These are phyloP conservation scores for Citrus reticulata DNA, from an alignment of 345 rosid species.

Conservation along the genomic window DNA sequence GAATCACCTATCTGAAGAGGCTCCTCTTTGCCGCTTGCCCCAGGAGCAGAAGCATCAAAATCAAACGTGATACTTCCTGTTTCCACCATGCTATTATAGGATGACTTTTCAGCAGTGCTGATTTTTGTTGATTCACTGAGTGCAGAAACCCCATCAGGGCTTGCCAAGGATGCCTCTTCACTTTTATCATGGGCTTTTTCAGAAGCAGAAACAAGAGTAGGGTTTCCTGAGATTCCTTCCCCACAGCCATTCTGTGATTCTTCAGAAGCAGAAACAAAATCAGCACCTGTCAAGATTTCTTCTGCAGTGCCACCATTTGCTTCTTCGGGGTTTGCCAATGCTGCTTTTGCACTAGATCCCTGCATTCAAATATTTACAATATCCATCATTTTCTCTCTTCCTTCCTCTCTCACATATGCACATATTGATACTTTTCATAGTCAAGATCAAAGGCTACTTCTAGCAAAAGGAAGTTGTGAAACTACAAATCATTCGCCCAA, in stretches of 20 bases:
- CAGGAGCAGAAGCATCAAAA: conserved; percentile 22
- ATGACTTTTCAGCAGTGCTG: conserved; percentile 14
- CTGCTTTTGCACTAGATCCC: conserved; percentile 21
- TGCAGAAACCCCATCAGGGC: conserved; percentile 10
- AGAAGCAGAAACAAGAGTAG: conserved; percentile 6
- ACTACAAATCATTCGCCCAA: neutral
- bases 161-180: conserved; percentile 5
- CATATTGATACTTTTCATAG: neutral
- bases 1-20: conserved; percentile 14
- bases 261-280: conserved; percentile 12
- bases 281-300: neutral
- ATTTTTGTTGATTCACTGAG: conserved; percentile 18
- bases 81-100: conserved; percentile 21
- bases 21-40: conserved; percentile 13
- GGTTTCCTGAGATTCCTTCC: conserved; percentile 1
- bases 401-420: neutral
- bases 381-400: neutral
- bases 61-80: conserved; percentile 30
- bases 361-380: conserved; percentile 22
- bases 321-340: conserved; percentile 8
- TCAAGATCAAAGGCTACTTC: neutral
- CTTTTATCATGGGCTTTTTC: conserved; percentile 14
- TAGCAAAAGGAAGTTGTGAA: neutral
- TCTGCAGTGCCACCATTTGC: neutral
- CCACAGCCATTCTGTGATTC: neutral